Conservation (phyloP, 148 eudicot genomes). For the Cornus kousa region DNA sequence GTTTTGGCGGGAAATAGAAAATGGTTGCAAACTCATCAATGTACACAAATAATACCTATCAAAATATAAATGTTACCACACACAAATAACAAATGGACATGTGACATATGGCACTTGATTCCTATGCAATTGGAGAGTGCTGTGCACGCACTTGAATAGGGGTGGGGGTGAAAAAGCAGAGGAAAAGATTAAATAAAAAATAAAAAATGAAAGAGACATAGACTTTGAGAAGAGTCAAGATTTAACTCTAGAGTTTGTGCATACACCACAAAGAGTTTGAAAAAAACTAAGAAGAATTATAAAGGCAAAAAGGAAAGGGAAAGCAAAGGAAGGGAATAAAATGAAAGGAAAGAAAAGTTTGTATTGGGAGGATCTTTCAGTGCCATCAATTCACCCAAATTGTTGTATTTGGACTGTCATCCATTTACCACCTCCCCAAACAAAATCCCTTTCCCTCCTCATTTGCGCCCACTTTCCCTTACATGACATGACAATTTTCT, state of each 20-base stretch:
- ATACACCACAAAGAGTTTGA: neutral
- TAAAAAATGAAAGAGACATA: neutral
- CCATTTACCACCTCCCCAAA: conserved; percentile 16
- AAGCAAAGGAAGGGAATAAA: conserved; percentile 1
- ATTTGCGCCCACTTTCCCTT: conserved; percentile 31
- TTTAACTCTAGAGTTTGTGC: conserved; percentile 21
- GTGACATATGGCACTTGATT: neutral
- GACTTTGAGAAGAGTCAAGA: conserved; percentile 24
- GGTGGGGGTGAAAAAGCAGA: neutral
- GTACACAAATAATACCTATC: neutral
- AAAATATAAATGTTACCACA: too few species aligned
- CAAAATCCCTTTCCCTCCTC: conserved; percentile 22
- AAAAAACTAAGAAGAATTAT: neutral
- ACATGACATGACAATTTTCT: conserved; percentile 24
- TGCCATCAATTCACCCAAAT: conserved; percentile 30
- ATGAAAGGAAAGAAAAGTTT: conserved; percentile 15
- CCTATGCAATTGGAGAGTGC: neutral
- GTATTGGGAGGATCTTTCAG: conserved; percentile 23
- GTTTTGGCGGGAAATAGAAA: neutral
- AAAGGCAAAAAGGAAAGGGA: conserved; percentile 1
- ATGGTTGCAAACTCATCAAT: neutral
- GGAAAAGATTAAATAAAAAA: neutral
- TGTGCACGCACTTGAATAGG: neutral
- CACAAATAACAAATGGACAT: neutral
- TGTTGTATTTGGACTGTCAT: conserved; percentile 24